phyloP scores from a whole-genome alignment of 371 early-diverging fungal genomes.

The Phascolomyces articulosus region DNA sequence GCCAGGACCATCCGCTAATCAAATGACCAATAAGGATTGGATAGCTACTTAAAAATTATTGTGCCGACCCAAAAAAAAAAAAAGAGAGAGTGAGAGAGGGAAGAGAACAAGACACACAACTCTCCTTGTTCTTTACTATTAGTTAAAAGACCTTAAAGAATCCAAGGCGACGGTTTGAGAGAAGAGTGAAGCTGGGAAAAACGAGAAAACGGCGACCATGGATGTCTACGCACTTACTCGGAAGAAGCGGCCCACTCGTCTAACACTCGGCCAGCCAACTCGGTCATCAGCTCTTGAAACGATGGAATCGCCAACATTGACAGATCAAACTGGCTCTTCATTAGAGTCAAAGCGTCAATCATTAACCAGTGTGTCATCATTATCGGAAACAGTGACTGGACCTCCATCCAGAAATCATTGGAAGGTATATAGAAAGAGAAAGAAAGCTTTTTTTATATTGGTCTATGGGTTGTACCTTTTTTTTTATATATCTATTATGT shows the following conservation, averaged over 20 bases:
- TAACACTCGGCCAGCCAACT: conserved; percentile 49
- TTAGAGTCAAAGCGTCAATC: conserved; percentile 19
- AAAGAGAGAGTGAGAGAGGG: too few relatives aligned
- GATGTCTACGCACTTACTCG: conserved; percentile 63
- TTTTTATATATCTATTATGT: too few relatives aligned
- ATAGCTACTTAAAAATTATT: too few relatives aligned
- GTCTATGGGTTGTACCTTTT: too few relatives aligned
- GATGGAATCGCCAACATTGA: conserved; percentile 22
- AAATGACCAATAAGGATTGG: too few relatives aligned
- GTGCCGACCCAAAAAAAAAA: too few relatives aligned
- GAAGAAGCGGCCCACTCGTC: conserved; percentile 61
- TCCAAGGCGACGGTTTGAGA: neutral
- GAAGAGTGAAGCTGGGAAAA: conserved; percentile 1
- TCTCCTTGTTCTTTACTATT: too few relatives aligned
- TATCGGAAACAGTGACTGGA: conserved; percentile 36
- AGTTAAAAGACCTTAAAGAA: too few relatives aligned
- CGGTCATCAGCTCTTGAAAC: conserved; percentile 20
- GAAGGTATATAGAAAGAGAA: conserved; percentile 38
- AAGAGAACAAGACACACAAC: too few relatives aligned
- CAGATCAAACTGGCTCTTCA: conserved; percentile 12
- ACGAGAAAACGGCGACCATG: conserved; percentile 30
- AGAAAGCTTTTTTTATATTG: neutral
- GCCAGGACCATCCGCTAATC: too few relatives aligned
- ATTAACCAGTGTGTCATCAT: conserved; percentile 7
- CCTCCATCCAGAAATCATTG: conserved; percentile 49